These are phyloP conservation scores for Medicago truncatula DNA, from an alignment of 306 rosid species.

Conservation along the genomic window MtrunA17r5.0-ANR NC_053042.1:43562501-43563000, in stretches of 20 bases:
- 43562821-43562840: constrained; percentile 78
- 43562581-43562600: constrained; percentile 61
- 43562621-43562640: constrained; percentile 66
- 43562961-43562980: not conserved
- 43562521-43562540: constrained; percentile 52
- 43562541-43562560: constrained; percentile 56
- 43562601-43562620: constrained; percentile 58
- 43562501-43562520: constrained; percentile 62
- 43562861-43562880: constrained; percentile 29
- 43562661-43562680: constrained; percentile 64
- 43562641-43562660: constrained; percentile 64
- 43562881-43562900: constrained; percentile 24
- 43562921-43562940: constrained; percentile 11
- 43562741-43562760: constrained; percentile 73
- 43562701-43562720: constrained; percentile 81
- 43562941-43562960: not conserved
- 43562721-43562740: constrained; percentile 84
- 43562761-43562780: constrained; percentile 78
- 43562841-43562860: constrained; percentile 66
- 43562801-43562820: constrained; percentile 63
- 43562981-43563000: constrained; percentile 8
- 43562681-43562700: constrained; percentile 82
- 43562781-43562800: constrained; percentile 70
- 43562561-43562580: constrained; percentile 62
- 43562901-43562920: not conserved